phyloP scores from a whole-genome alignment of 202 grass and related monocot genomes.

The Elaeis oleifera region DNA sequence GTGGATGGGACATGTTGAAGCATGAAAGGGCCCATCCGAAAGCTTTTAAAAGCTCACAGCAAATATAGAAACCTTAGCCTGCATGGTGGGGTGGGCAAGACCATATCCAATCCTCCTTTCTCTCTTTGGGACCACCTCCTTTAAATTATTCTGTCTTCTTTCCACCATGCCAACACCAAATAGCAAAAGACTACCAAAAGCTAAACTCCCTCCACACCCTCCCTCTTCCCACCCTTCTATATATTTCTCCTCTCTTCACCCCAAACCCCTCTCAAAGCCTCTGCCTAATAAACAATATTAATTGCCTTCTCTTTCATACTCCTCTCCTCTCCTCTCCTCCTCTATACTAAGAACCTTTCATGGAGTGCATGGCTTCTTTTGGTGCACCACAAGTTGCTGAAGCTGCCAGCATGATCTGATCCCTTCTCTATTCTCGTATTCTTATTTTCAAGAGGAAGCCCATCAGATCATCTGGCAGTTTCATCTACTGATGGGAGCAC shows the following conservation, averaged over 20 bases:
- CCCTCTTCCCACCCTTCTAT: too few relatives aligned
- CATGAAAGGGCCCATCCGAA: neutral
- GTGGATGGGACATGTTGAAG: neutral
- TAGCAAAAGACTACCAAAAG: too few relatives aligned
- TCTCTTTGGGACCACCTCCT: constrained; percentile 7
- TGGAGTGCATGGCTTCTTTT: neutral
- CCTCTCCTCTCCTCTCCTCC: neutral
- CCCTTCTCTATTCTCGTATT: too few relatives aligned
- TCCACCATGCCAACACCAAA: neutral
- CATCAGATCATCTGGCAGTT: constrained; percentile 34
- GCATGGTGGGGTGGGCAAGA: constrained; percentile 2
- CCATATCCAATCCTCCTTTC: constrained; percentile 3
- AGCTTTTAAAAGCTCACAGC: constrained; percentile 4
- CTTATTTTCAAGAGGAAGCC: neutral
- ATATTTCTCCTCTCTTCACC: too few relatives aligned
- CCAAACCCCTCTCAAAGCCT: too few relatives aligned
- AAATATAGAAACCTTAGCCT: constrained; percentile 7
- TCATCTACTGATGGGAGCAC: constrained; percentile 32
- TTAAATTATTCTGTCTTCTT: constrained; percentile 4
- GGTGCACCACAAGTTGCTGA: constrained; percentile 51
- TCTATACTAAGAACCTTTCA: too few relatives aligned
- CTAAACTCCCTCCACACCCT: too few relatives aligned
- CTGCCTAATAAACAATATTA: too few relatives aligned
- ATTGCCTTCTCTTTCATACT: constrained; percentile 21
- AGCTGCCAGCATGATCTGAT: constrained; percentile 85